A percentile compares a stretch with the other conserved stretches of the same genome.
Conservation (phyloP, 257 asterid species). For the Solanum verrucosum region DNA sequence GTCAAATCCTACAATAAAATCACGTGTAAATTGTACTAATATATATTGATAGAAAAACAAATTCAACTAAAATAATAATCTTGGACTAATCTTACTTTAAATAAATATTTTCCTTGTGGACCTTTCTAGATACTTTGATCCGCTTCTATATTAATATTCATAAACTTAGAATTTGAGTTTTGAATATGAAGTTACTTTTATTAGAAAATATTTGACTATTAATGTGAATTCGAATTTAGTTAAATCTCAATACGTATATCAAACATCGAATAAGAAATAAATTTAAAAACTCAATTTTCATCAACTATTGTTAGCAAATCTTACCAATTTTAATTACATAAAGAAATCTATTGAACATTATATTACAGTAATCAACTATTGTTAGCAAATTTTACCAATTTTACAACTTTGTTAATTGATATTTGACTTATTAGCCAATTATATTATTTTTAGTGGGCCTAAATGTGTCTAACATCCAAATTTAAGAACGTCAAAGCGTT, state of each 20-base stretch:
- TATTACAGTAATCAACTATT: not conserved
- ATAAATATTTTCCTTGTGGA: not conserved
- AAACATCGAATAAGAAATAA: too few relatives aligned
- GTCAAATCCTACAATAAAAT: not conserved
- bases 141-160: not conserved
- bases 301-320: not conserved
- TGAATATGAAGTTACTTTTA: too few relatives aligned
- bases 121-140: not conserved
- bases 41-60: not conserved
- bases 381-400: not conserved
- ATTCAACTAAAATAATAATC: not conserved
- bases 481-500: not conserved
- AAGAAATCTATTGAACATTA: not conserved
- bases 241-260: too few relatives aligned
- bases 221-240: rapidly evolving
- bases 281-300: not conserved
- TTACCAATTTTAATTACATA: not conserved
- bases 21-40: not conserved
- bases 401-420: not conserved
- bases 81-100: not conserved
- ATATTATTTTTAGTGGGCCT: not conserved
- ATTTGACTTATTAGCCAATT: not conserved
- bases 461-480: not conserved
- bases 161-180: too few relatives aligned
- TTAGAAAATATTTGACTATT: too few relatives aligned